These are phyloP conservation scores for Mucor piriformis DNA, from an alignment of 371 early-diverging fungal genomes.

Conservation along the genomic window DNA sequence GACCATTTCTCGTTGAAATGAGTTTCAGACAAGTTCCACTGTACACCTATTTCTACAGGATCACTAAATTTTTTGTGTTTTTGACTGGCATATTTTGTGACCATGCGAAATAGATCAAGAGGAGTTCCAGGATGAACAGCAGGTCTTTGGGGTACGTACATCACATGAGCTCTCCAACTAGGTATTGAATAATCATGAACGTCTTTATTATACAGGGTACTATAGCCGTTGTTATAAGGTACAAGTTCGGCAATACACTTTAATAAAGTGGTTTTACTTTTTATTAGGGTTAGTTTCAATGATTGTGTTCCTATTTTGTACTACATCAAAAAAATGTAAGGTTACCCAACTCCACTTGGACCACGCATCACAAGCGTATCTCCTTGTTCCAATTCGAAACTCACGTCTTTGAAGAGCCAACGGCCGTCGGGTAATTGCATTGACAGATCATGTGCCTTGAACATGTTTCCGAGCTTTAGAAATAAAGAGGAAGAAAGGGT, in stretches of 20 bases:
- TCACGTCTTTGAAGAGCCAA: conserved; percentile 66
- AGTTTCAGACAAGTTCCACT: conserved; percentile 70
- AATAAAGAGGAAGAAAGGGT: background rate
- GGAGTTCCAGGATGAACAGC: conserved; percentile 78
- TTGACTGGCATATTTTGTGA: conserved; percentile 63
- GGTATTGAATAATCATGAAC: conserved; percentile 70
- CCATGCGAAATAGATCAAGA: conserved; percentile 64
- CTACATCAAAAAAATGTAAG: background rate
- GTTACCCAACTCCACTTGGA: conserved; percentile 76
- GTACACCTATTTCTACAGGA: conserved; percentile 64
- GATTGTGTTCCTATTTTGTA: conserved; percentile 7
- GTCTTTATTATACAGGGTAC: conserved; percentile 60
- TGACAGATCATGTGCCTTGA: conserved; percentile 38
- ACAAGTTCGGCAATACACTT: conserved; percentile 82
- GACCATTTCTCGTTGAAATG: conserved; percentile 79
- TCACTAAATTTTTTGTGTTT: conserved; percentile 48
- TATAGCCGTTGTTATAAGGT: conserved; percentile 63
- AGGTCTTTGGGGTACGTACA: conserved; percentile 89
- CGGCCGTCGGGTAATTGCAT: conserved; percentile 49
- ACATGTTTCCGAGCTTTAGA: conserved; percentile 12
- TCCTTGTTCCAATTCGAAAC: conserved; percentile 57
- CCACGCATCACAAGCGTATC: conserved; percentile 70
- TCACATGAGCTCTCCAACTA: conserved; percentile 75
- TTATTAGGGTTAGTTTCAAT: too few species aligned
- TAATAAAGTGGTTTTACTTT: conserved; percentile 83